Evolutionary conservation across 1,139 yeast species (phyloP).

Genomic region (Wickerhamiella pararugosa): DNA sequence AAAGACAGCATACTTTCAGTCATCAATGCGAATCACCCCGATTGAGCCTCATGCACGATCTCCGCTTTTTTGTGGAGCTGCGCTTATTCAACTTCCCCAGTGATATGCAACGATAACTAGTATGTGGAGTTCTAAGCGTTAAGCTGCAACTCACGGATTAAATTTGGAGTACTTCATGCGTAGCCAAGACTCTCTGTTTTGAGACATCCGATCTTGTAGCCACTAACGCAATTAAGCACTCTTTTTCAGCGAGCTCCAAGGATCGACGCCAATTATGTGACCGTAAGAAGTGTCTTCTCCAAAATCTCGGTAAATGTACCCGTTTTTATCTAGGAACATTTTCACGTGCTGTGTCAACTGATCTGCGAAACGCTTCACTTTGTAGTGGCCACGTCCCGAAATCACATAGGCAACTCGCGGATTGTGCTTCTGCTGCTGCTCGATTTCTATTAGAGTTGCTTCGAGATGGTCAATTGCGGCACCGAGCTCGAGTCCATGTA

Average conservation of each 20-base stretch:
- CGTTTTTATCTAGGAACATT: constrained; percentile 23
- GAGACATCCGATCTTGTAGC: too few relatives aligned
- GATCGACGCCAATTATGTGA: constrained; percentile 27
- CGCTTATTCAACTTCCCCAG: too few relatives aligned
- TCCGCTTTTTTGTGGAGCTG: too few relatives aligned
- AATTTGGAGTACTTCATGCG: too few relatives aligned
- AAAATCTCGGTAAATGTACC: constrained; percentile 26
- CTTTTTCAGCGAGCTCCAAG: constrained; percentile 18
- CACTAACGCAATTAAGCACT: too few relatives aligned
- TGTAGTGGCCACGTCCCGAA: constrained; percentile 23
- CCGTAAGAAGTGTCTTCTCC: constrained; percentile 23
- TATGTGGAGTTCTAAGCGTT: too few relatives aligned
- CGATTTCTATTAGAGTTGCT: constrained; percentile 18
- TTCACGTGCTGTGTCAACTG: constrained; percentile 21
- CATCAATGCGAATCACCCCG: too few relatives aligned
- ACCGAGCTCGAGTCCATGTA: constrained; percentile 27
- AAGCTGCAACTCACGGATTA: too few relatives aligned
- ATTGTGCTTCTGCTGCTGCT: constrained; percentile 13
- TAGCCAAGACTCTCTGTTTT: too few relatives aligned
- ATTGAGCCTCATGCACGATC: too few relatives aligned
- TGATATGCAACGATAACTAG: too few relatives aligned
- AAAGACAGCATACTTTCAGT: too few relatives aligned
- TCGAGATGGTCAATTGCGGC: constrained; percentile 25
- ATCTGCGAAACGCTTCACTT: constrained; percentile 18
- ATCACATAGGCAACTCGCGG: constrained; percentile 24